phyloP scores from a whole-genome alignment of 176 grass and related monocot genomes.

The Cocos nucifera region DNA sequence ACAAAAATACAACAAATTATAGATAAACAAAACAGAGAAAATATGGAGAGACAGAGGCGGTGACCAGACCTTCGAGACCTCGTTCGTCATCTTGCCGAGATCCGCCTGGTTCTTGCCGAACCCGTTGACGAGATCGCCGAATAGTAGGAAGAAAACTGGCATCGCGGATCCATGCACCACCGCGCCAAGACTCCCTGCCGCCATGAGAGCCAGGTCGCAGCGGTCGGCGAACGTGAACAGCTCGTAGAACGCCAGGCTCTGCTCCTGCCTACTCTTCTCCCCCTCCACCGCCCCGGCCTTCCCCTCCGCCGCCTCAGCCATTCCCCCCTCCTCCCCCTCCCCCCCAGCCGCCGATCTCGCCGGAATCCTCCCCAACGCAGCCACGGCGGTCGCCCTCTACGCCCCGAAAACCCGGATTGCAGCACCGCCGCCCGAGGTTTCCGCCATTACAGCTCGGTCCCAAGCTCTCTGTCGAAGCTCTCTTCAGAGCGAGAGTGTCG shows the following conservation, averaged over 20 bases:
- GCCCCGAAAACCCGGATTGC: no score
- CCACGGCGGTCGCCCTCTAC: no score
- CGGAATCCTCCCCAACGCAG: no score
- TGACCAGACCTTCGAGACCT: slow-evolving; percentile 82
- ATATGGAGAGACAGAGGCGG: neutral
- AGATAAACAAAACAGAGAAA: slow-evolving; percentile 1
- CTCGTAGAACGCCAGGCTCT: slow-evolving; percentile 73
- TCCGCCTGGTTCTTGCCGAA: slow-evolving; percentile 95
- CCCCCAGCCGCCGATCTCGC: neutral
- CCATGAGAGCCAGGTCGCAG: slow-evolving; percentile 78
- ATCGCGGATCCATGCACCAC: slow-evolving; percentile 89
- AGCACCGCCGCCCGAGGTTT: no score
- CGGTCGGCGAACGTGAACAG: slow-evolving; percentile 76
- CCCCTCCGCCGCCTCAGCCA: slow-evolving; percentile 12
- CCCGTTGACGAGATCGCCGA: slow-evolving; percentile 92
- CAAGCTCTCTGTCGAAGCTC: no score
- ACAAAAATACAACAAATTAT: neutral
- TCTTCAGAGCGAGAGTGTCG: no score
- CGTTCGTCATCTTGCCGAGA: slow-evolving; percentile 78
- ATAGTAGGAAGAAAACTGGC: slow-evolving; percentile 96
- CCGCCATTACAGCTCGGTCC: no score
- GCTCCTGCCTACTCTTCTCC: slow-evolving; percentile 65
- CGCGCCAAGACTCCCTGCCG: slow-evolving; percentile 56
- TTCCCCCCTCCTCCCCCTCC: neutral
- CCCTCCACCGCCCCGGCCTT: slow-evolving; percentile 12